Conservation (phyloP, 768 basidiomycete species). For the Leccinum uliginosum region DNA sequence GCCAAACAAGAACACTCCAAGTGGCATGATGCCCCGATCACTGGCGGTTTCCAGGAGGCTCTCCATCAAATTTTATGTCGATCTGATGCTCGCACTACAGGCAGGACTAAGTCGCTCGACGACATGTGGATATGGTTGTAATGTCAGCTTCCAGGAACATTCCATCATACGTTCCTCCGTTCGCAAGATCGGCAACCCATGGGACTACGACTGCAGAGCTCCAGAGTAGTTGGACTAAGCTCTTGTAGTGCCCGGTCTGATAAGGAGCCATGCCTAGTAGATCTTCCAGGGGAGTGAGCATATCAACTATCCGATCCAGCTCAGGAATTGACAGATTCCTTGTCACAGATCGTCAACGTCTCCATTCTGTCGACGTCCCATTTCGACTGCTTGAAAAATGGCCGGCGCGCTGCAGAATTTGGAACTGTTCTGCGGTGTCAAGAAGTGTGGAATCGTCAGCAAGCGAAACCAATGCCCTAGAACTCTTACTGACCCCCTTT, state of each 20-base stretch:
- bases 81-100: not conserved
- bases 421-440: not conserved
- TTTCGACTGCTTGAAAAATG: not conserved
- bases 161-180: not conserved
- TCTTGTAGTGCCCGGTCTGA: not conserved
- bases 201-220: not conserved
- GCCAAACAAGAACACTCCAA: not conserved
- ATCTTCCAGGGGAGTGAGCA: not conserved
- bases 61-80: not conserved
- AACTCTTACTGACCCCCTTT: not conserved
- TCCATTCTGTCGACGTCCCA: not conserved
- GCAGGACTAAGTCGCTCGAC: not conserved
- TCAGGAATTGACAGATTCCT: not conserved
- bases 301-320: not conserved
- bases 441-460: not conserved
- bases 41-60: slow-evolving; percentile 8
- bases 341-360: not conserved
- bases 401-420: not conserved
- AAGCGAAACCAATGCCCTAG: not conserved
- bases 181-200: not conserved
- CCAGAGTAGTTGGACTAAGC: not conserved
- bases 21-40: not conserved
- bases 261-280: not conserved
- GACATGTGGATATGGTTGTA: not conserved
- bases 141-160: not conserved